These are phyloP conservation scores for Rhizopogon salebrosus DNA, from an alignment of 768 basidiomycete genomes.

Conservation along the genomic window DNA sequence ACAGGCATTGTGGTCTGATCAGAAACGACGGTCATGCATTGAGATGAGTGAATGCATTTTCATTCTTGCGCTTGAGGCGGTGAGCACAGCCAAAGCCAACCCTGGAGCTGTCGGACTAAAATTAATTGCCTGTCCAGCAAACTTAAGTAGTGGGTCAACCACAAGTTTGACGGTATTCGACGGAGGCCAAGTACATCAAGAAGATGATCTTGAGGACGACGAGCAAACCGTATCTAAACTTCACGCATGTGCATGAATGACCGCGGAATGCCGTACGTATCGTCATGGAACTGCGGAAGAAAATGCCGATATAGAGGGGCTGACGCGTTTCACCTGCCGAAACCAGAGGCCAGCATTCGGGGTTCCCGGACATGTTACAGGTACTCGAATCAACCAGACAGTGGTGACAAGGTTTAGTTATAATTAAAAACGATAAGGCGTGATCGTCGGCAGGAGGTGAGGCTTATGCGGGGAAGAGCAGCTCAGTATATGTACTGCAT, in stretches of 20 bases:
- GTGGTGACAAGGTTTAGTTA: too few relatives aligned
- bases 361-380: not conserved
- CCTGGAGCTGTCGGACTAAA: too few relatives aligned
- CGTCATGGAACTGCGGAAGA: not conserved
- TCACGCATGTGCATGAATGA: too few relatives aligned
- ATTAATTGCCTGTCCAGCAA: too few relatives aligned
- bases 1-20: not conserved
- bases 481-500: not conserved
- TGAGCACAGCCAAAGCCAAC: not conserved
- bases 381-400: not conserved
- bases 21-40: not conserved
- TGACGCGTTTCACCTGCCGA: not conserved
- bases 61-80: not conserved
- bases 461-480: not conserved
- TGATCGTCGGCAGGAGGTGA: not conserved
- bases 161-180: not conserved
- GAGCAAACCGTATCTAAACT: not conserved
- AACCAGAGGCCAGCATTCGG: not conserved
- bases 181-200: not conserved
- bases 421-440: not conserved
- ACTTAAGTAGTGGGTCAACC: not conserved
- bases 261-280: not conserved
- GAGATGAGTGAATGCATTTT: too few relatives aligned
- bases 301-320: not conserved
- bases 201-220: not conserved